Evolutionary conservation across 768 basidiomycete genomes (phyloP).

Genomic region (Leucocoprinus birnbaumii): DNA sequence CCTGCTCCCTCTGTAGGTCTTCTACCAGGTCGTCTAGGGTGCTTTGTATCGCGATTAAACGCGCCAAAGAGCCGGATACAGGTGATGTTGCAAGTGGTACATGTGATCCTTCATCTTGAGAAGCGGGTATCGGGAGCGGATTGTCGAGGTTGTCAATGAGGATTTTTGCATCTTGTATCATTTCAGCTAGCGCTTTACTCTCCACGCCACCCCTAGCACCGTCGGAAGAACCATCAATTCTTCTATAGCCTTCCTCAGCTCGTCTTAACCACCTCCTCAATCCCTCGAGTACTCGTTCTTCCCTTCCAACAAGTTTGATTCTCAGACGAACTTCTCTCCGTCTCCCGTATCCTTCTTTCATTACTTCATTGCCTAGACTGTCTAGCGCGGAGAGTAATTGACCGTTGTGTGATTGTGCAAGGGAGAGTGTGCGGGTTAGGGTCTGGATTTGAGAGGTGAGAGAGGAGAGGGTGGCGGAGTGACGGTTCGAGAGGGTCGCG

Average conservation of each 20-base stretch:
- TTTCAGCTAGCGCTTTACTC: conserved; percentile 13
- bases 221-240: not conserved
- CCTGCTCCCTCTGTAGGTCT: conserved; percentile 58
- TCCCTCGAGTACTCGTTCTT: conserved; percentile 55
- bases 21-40: conserved; percentile 49
- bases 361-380: conserved; percentile 66
- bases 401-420: conserved; percentile 37
- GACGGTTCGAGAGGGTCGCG: conserved; percentile 53
- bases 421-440: conserved; percentile 47
- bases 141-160: conserved; percentile 27
- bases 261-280: conserved; percentile 56
- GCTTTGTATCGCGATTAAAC: conserved; percentile 46
- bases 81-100: conserved; percentile 14
- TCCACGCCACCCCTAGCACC: conserved; percentile 32
- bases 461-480: conserved; percentile 58
- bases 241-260: conserved; percentile 33
- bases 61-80: conserved; percentile 46
- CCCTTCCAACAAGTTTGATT: conserved; percentile 59
- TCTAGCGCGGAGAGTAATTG: conserved; percentile 62
- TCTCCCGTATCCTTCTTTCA: conserved; percentile 70
- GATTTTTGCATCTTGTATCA: conserved; percentile 21
- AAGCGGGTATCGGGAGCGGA: conserved; percentile 19
- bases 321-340: conserved; percentile 67
- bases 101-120: conserved; percentile 15
- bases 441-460: not conserved